Evolutionary conservation across 768 basidiomycete species (phyloP).

Genomic region (Suillus fuscotomentosus): DNA sequence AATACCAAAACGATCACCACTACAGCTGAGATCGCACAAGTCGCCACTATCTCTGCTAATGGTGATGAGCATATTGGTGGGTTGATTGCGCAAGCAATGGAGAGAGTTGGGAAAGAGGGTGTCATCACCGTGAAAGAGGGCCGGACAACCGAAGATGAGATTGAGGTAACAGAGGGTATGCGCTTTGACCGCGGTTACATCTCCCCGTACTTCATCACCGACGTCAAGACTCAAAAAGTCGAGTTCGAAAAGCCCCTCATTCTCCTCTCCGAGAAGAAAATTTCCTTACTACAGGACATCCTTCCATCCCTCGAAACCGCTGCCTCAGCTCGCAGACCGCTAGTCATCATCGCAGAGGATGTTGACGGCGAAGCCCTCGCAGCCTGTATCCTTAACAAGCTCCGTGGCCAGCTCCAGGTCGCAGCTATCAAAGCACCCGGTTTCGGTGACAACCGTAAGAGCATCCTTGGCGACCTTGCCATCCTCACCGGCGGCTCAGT

Average conservation of each 20-base stretch:
- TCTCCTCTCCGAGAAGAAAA: conserved; percentile 97
- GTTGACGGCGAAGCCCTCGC: conserved; percentile 97
- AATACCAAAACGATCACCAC: conserved; percentile 96
- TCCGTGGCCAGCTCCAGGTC: conserved; percentile 95
- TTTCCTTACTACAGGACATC: conserved; percentile 91
- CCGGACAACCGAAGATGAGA: conserved; percentile 96
- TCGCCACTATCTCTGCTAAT: conserved; percentile 91
- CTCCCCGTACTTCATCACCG: conserved; percentile 97
- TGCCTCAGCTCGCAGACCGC: conserved; percentile 80
- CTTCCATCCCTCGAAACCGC: conserved; percentile 86
- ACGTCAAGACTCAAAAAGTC: conserved; percentile 94
- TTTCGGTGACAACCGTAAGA: conserved; percentile 99
- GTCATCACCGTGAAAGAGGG: conserved; percentile 99
- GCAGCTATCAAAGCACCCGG: conserved; percentile 96
- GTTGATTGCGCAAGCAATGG: conserved; percentile 98
- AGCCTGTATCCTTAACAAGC: conserved; percentile 98
- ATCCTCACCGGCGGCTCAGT: conserved; percentile 98
- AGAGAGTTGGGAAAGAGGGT: conserved; percentile 99
- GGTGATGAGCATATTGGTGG: conserved; percentile 87
- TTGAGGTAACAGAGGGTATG: conserved; percentile 99
- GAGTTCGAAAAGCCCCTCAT: conserved; percentile 97
- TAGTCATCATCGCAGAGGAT: conserved; percentile 97
- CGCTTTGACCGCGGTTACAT: conserved; percentile 99
- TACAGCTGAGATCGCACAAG: conserved; percentile 96
- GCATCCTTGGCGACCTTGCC: conserved; percentile 93